Evolutionary conservation across 257 asterid species (phyloP).

Genomic region (Hygrophila difformis): DNA sequence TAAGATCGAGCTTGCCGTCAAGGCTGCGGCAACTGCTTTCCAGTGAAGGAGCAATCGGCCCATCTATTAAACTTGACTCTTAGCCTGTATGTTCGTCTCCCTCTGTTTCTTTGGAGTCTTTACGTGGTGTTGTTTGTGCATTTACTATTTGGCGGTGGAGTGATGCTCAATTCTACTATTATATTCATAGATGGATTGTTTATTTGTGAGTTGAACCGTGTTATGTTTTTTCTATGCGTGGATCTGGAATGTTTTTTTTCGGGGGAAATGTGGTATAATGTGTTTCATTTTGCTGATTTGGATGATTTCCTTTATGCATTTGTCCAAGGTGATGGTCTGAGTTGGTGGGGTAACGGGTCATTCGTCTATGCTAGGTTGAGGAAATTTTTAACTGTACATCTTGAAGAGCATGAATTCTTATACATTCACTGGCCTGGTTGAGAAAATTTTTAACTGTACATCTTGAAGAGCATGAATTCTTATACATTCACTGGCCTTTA

Average conservation of each 20-base stretch:
- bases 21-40: constrained; percentile 86
- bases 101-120: neutral
- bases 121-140: neutral
- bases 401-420: no score
- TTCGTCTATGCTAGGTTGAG: neutral
- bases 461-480: no score
- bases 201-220: constrained; percentile 3
- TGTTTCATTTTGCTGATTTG: constrained; percentile 1
- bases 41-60: constrained; percentile 70
- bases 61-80: constrained; percentile 69
- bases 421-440: no score
- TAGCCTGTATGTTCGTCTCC: constrained; percentile 53
- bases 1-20: constrained; percentile 92
- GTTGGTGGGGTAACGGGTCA: neutral
- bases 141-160: neutral
- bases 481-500: no score
- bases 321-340: neutral
- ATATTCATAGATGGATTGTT: neutral
- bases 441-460: no score
- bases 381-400: no score
- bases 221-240: neutral
- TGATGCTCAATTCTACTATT: neutral
- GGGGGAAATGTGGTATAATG: neutral
- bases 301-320: neutral
- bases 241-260: neutral